A percentile compares a stretch with the other conserved stretches of the same genome.
Evolutionary conservation across 2,329 filamentous ascomycete species (phyloP).

Genomic region (Diplodia intermedia): DNA sequence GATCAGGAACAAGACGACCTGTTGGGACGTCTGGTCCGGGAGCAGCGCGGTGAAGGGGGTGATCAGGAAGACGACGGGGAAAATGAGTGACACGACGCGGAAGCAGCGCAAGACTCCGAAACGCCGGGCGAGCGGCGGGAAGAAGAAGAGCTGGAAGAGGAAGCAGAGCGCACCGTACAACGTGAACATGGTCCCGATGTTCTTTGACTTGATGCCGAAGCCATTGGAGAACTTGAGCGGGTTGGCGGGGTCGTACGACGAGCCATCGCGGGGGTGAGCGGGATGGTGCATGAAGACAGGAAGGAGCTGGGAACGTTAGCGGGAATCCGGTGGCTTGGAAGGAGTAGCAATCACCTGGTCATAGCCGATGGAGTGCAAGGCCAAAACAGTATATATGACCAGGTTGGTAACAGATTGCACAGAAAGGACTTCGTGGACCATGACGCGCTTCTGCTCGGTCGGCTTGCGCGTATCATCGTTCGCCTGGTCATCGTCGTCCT

Average conservation of each 20-base stretch:
- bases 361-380: conserved; percentile 81
- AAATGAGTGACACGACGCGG: conserved; percentile 68
- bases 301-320: conserved; percentile 59
- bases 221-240: conserved; percentile 85
- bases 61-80: conserved; percentile 79
- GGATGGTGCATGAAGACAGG: conserved; percentile 88
- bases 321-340: no score
- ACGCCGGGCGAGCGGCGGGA: conserved; percentile 74
- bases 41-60: conserved; percentile 80
- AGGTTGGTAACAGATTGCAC: conserved; percentile 78
- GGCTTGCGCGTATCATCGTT: conserved; percentile 4
- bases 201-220: conserved; percentile 74
- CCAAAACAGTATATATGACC: conserved; percentile 78
- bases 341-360: conserved; percentile 64
- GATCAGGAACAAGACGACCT: conserved; percentile 67
- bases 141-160: conserved; percentile 83
- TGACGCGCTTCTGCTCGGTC: conserved; percentile 39
- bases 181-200: conserved; percentile 86
- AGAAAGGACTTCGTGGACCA: conserved; percentile 72
- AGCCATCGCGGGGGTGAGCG: conserved; percentile 46
- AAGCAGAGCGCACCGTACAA: conserved; percentile 81
- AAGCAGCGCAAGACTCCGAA: conserved; percentile 79
- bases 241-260: conserved; percentile 54
- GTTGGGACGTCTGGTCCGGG: conserved; percentile 58
- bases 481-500: conserved; percentile 39